Conservation (phyloP, 164 flowering plant genomes). For the Stephania cephalantha region DNA sequence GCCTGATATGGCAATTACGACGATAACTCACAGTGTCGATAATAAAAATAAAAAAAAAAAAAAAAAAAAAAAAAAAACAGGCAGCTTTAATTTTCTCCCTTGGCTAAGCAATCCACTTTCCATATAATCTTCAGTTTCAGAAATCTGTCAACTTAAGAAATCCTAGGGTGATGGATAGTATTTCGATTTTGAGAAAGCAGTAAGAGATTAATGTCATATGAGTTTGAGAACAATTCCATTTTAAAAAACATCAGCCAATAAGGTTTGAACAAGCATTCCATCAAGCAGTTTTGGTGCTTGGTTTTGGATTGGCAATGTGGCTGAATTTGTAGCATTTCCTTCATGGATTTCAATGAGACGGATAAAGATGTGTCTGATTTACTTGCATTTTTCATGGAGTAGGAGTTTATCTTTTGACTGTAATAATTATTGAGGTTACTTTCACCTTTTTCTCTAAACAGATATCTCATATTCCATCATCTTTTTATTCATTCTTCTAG, state of each 20-base stretch:
- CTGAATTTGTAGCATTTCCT: not conserved
- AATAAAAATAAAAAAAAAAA: not conserved
- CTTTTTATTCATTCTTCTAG: too few relatives aligned
- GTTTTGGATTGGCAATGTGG: not conserved
- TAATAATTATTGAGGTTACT: too few relatives aligned
- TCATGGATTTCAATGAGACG: not conserved
- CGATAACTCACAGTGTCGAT: not conserved
- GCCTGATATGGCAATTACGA: conserved; percentile 28
- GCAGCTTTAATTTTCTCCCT: not conserved
- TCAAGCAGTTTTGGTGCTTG: not conserved
- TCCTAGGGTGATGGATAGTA: not conserved
- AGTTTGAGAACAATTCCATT: not conserved
- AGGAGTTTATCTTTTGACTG: too few relatives aligned
- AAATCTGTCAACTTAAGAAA: not conserved
- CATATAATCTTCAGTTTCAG: not conserved
- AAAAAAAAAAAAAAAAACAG: too few relatives aligned
- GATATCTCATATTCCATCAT: too few relatives aligned
- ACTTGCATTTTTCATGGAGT: too few relatives aligned
- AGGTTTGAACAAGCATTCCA: not conserved
- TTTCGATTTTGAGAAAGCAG: not conserved
- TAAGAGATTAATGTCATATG: too few relatives aligned
- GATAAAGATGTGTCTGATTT: too few relatives aligned
- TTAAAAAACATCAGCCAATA: not conserved
- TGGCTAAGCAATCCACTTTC: not conserved
- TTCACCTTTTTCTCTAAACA: too few relatives aligned